These are phyloP conservation scores for Rosa persica DNA, from an alignment of 306 rosid genomes.

Conservation along the genomic window DNA sequence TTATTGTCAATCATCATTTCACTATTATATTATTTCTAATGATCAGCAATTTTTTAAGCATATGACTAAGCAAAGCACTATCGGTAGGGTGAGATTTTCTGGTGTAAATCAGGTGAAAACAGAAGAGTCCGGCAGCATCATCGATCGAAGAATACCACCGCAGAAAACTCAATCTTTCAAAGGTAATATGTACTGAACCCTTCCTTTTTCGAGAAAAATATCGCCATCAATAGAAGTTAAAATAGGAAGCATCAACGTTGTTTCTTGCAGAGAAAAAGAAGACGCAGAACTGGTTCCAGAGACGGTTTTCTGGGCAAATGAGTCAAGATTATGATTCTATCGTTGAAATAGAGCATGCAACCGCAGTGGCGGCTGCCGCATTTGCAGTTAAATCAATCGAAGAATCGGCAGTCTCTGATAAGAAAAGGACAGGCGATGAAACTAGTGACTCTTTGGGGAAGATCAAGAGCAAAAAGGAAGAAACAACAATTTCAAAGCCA, in stretches of 20 bases:
- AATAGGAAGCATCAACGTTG: conserved; percentile 12
- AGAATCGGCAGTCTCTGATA: conserved; percentile 18
- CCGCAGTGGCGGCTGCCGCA: conserved; percentile 80
- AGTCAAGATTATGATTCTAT: conserved; percentile 45
- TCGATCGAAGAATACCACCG: conserved; percentile 37
- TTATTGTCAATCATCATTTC: neutral
- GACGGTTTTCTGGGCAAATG: conserved; percentile 41
- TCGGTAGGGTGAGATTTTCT: conserved; percentile 41
- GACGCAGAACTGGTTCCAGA: conserved; percentile 56
- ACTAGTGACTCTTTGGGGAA: conserved; percentile 23
- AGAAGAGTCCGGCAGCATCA: conserved; percentile 27
- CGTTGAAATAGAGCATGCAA: conserved; percentile 41
- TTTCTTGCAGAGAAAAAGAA: conserved; percentile 54
- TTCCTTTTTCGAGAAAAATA: neutral
- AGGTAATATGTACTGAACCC: conserved; percentile 38
- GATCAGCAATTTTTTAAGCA: neutral
- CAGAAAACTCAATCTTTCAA: conserved; percentile 51
- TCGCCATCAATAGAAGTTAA: neutral
- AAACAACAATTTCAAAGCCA: conserved; percentile 27
- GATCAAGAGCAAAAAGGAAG: conserved; percentile 43
- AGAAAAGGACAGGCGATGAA: conserved; percentile 17
- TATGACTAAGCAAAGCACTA: conserved; percentile 24
- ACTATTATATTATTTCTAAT: neutral
- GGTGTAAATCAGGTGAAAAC: conserved; percentile 29
- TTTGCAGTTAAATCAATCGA: conserved; percentile 48